Evolutionary conservation across 2,329 filamentous ascomycete genomes (phyloP), one percentile per base, ranked within the genome.

Genomic region (Ophiocordyceps camponoti-saundersi): DNA sequence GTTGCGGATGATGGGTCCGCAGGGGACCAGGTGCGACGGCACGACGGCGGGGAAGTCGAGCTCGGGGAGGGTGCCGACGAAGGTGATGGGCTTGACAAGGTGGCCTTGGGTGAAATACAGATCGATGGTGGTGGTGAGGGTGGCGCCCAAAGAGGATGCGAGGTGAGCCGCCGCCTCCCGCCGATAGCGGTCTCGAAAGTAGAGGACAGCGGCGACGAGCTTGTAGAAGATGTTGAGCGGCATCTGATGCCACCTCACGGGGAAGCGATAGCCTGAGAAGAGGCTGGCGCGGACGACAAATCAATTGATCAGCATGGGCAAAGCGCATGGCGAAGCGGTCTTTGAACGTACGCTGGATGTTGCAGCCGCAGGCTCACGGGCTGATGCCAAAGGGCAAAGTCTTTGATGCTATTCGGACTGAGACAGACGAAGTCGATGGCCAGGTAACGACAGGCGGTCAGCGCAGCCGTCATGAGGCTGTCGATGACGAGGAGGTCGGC

Each of bases 1-100:
- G 0, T 56, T 53, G 0, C 66, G 57, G 3, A 71, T 52, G 13
- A 75, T 71, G 0, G 71, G 72, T 0, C 71, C 71, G 48, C 68
- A 72, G 1, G 62, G 53, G 1, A 63, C 56, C 11, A 73, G 58
- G 45, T 71, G 64, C 0, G 55, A 45, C 0, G 65, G 65, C 2
- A 68, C 55, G 1, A 58, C 47, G 13, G 65, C 51, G 0, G 61
- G 70, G 53, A 61, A 72, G 41, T 71, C 67, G 23, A 63, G 49
- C 44, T 62, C 57, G 1, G 56, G 55, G 2, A 53, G 47, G 29
- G 51, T 56, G n/a, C 55, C 50, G 20, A 61, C 54, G 8, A 64
- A 49, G 21, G 61, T 51, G 40, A 12, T 48, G 42, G 43, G 44
- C n/a, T 44, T 26, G 49, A 8, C 23, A 26, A 26, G 5, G 23